These are phyloP conservation scores for Termitomyces eurrhizus DNA, from an alignment of 768 basidiomycete species.

Conservation along the genomic window DNA sequence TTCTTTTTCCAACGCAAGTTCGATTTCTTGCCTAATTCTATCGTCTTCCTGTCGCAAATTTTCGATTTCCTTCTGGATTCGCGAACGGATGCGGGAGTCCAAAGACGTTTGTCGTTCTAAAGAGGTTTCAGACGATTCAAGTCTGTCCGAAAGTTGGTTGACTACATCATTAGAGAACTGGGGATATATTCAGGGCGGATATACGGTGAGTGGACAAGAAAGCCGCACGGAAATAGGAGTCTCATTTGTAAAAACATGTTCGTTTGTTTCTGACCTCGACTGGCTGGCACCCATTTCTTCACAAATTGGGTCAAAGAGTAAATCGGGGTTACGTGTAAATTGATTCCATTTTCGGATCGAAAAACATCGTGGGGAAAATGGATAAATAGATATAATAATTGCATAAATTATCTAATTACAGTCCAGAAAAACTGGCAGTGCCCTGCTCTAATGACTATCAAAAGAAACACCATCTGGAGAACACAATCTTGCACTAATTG, in stretches of 20 bases:
- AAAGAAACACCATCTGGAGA: no score
- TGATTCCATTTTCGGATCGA: neutral
- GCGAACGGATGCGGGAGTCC: conserved; percentile 68
- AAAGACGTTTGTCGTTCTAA: conserved; percentile 70
- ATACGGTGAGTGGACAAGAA: neutral
- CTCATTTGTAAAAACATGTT: conserved; percentile 56
- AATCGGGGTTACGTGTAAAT: neutral
- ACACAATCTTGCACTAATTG: no score
- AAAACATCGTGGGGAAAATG: no score
- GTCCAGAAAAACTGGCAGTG: no score
- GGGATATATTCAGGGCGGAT: neutral
- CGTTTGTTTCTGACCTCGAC: conserved; percentile 52
- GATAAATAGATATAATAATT: no score
- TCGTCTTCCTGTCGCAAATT: conserved; percentile 69
- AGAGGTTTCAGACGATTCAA: conserved; percentile 53
- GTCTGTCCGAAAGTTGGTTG: conserved; percentile 67
- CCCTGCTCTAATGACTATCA: no score
- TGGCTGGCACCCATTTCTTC: conserved; percentile 68
- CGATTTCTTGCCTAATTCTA: conserved; percentile 66
- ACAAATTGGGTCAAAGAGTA: neutral
- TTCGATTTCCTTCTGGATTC: conserved; percentile 66
- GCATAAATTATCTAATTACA: no score
- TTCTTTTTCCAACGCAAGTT: conserved; percentile 79
- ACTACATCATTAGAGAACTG: conserved; percentile 86
- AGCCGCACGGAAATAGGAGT: conserved; percentile 49